Evolutionary conservation across 345 rosid genomes (phyloP).

Genomic region (Gossypium turneri): DNA sequence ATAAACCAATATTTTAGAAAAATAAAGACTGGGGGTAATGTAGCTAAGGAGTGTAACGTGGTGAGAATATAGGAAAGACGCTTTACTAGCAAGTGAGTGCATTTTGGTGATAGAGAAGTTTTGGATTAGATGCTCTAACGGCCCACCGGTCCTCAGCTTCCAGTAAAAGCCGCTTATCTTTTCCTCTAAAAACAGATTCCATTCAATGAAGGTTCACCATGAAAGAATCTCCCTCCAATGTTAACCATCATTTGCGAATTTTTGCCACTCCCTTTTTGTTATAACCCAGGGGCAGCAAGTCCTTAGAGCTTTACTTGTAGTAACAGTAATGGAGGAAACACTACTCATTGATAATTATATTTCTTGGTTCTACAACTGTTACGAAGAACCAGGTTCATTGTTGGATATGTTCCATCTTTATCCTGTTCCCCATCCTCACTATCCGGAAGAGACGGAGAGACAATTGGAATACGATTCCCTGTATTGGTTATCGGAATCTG

Average conservation of each 20-base stretch:
- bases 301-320: neutral
- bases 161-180: neutral
- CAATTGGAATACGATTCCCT: neutral
- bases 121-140: slow-evolving; percentile 6
- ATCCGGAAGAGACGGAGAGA: neutral
- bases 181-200: neutral
- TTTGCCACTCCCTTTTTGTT: neutral
- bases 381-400: neutral
- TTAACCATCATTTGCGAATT: neutral
- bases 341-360: neutral
- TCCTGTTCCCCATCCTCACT: neutral
- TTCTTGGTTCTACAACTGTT: neutral
- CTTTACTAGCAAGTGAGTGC: slow-evolving; percentile 1
- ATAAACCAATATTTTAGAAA: too few relatives aligned
- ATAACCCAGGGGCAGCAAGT: neutral
- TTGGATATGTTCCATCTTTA: neutral
- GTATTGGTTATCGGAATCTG: neutral
- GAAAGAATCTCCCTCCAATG: neutral
- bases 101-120: neutral
- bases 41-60: neutral
- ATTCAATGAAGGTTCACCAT: neutral
- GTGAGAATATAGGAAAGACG: neutral
- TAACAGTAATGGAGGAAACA: neutral
- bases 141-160: neutral
- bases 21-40: neutral